phyloP scores from a whole-genome alignment of 2,329 filamentous ascomycete species.

The Metarhizium guizhouense region DNA sequence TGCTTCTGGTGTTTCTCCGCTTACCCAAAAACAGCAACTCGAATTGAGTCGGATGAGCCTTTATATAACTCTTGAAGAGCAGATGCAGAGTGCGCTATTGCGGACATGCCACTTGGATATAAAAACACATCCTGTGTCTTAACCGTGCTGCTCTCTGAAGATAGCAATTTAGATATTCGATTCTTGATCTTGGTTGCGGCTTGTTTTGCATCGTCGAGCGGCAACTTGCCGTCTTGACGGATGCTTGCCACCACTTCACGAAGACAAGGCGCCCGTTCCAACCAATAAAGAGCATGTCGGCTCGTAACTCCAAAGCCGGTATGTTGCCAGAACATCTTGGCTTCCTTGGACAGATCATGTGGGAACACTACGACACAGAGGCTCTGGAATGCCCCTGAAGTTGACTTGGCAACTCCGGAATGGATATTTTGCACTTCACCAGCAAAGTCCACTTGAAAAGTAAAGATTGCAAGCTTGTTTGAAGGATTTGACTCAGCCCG shows the following conservation, averaged over 20 bases:
- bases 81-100: constrained; percentile 25
- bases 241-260: background rate
- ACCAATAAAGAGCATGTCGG: constrained; percentile 17
- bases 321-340: constrained; percentile 22
- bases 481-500: background rate
- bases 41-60: constrained; percentile 1
- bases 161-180: constrained; percentile 13
- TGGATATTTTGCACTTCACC: constrained; percentile 1
- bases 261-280: constrained; percentile 14
- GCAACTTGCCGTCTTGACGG: background rate
- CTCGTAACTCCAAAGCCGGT: constrained; percentile 20
- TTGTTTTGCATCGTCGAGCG: constrained; percentile 3
- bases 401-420: background rate
- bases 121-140: constrained; percentile 33
- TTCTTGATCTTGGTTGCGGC: constrained; percentile 8
- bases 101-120: constrained; percentile 42
- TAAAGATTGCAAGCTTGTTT: background rate
- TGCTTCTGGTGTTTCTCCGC: background rate
- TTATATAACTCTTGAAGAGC: constrained; percentile 5
- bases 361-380: constrained; percentile 13
- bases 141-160: constrained; percentile 8
- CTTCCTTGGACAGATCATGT: constrained; percentile 9
- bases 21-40: constrained; percentile 20
- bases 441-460: constrained; percentile 9
- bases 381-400: background rate